Evolutionary conservation across 768 basidiomycete genomes (phyloP).

Genomic region (Nidularia pulvinata): DNA sequence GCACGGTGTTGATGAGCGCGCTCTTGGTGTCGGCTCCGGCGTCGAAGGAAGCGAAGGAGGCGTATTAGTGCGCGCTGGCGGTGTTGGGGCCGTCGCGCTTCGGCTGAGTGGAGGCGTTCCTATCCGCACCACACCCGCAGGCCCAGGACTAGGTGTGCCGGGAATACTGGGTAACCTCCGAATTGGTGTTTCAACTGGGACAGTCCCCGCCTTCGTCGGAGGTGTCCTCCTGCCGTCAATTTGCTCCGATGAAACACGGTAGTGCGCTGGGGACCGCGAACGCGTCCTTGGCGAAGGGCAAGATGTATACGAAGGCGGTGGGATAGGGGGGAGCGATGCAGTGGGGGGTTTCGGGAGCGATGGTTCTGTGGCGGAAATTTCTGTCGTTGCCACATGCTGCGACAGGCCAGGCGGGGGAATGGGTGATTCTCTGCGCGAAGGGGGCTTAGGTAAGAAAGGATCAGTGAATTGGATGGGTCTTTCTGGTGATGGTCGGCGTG

Average conservation of each 20-base stretch:
- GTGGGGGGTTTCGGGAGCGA: background rate
- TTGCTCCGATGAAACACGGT: background rate
- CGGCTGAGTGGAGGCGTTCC: background rate
- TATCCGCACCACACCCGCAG: background rate
- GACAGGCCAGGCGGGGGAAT: background rate
- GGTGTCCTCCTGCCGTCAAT: too few relatives aligned
- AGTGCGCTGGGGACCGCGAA: background rate
- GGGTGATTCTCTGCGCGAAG: background rate
- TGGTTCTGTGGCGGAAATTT: background rate
- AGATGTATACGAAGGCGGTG: background rate
- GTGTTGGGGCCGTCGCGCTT: background rate
- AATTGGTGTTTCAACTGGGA: conserved; percentile 1
- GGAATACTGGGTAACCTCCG: conserved; percentile 20
- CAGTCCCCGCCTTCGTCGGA: background rate
- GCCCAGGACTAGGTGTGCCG: background rate
- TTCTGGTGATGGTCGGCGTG: background rate
- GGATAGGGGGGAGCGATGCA: background rate
- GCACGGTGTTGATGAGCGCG: conserved; percentile 1
- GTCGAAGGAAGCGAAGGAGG: background rate
- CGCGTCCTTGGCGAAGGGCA: background rate
- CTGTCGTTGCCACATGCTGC: background rate
- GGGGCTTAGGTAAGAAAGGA: background rate
- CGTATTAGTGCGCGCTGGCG: background rate
- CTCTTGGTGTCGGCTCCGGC: background rate
- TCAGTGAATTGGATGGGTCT: background rate